Conservation (phyloP, 2,329 filamentous ascomycete genomes). For the Calonectria henricotiae region DNA sequence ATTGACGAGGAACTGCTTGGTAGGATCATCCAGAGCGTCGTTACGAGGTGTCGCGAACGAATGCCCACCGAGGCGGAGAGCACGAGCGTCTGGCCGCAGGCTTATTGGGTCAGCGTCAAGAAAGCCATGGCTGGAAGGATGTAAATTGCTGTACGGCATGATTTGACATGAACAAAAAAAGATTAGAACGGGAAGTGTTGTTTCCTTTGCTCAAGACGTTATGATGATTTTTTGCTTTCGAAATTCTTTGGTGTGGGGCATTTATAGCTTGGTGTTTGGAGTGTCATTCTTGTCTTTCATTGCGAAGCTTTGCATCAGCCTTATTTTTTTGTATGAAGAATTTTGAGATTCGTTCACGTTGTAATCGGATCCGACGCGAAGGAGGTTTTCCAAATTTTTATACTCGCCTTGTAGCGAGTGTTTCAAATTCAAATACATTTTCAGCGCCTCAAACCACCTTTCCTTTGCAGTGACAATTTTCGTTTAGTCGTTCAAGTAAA, state of each 20-base stretch:
- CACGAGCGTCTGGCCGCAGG: constrained; percentile 71
- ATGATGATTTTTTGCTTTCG: constrained; percentile 45
- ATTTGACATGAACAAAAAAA: constrained; percentile 42
- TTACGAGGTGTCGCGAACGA: constrained; percentile 71
- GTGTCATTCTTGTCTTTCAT: constrained; percentile 52
- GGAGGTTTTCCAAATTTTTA: constrained; percentile 44
- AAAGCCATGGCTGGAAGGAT: constrained; percentile 64
- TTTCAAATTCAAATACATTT: constrained; percentile 43
- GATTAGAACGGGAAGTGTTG: background rate
- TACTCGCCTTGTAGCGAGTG: constrained; percentile 41
- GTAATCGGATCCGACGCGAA: constrained; percentile 41
- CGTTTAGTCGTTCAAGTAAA: constrained; percentile 40
- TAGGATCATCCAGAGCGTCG: constrained; percentile 76
- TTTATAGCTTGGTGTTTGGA: constrained; percentile 56
- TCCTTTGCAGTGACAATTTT: constrained; percentile 10
- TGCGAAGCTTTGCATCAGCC: constrained; percentile 46
- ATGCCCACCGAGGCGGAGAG: constrained; percentile 74
- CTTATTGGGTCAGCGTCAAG: constrained; percentile 74
- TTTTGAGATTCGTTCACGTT: constrained; percentile 34
- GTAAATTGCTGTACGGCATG: constrained; percentile 43
- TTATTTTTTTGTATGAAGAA: constrained; percentile 41
- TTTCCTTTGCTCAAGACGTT: constrained; percentile 39
- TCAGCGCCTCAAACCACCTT: constrained; percentile 37
- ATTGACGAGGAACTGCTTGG: constrained; percentile 76
- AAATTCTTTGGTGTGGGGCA: constrained; percentile 48